These are phyloP conservation scores for Xylariaceae sp. DNA, from an alignment of 2,329 filamentous ascomycete genomes.

Conservation along the genomic window DNA sequence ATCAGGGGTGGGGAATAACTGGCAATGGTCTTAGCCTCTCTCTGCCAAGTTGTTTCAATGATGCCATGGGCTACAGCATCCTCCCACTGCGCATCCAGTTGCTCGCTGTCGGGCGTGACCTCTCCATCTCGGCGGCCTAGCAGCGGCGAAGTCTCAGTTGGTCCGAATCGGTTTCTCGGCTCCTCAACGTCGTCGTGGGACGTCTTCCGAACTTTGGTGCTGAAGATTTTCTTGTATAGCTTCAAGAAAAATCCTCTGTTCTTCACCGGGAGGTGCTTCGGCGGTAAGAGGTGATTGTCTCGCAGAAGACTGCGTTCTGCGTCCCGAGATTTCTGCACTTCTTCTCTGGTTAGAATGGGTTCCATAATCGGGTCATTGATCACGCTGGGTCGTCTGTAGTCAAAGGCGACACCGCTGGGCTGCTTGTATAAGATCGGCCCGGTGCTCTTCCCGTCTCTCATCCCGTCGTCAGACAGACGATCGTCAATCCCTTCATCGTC, in stretches of 20 bases:
- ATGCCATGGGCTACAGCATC: constrained; percentile 74
- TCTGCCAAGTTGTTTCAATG: constrained; percentile 86
- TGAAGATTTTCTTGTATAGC: constrained; percentile 44
- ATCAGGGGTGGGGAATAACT: constrained; percentile 67
- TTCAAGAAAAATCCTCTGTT: constrained; percentile 36
- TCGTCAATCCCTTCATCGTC: constrained; percentile 44
- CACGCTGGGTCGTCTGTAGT: constrained; percentile 64
- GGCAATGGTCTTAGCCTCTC: constrained; percentile 76
- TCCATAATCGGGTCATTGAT: constrained; percentile 49
- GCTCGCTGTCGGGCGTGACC: constrained; percentile 46
- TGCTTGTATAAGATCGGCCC: constrained; percentile 62
- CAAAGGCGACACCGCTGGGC: constrained; percentile 70
- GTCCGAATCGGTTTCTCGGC: constrained; percentile 30
- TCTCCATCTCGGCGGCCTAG: constrained; percentile 41
- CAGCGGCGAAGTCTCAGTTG: constrained; percentile 38
- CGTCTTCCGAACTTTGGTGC: constrained; percentile 46
- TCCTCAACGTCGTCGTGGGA: constrained; percentile 38
- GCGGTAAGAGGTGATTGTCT: constrained; percentile 61
- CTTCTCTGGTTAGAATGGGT: constrained; percentile 47
- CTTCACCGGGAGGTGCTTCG: constrained; percentile 44
- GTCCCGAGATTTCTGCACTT: constrained; percentile 51
- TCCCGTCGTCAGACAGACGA: constrained; percentile 31
- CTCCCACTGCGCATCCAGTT: constrained; percentile 72
- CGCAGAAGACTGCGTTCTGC: constrained; percentile 57
- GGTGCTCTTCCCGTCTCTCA: constrained; percentile 34